These are phyloP conservation scores for Garcileccinum viscosum DNA, from an alignment of 1,284 basidiomycete genomes.

Conservation along the genomic window DNA sequence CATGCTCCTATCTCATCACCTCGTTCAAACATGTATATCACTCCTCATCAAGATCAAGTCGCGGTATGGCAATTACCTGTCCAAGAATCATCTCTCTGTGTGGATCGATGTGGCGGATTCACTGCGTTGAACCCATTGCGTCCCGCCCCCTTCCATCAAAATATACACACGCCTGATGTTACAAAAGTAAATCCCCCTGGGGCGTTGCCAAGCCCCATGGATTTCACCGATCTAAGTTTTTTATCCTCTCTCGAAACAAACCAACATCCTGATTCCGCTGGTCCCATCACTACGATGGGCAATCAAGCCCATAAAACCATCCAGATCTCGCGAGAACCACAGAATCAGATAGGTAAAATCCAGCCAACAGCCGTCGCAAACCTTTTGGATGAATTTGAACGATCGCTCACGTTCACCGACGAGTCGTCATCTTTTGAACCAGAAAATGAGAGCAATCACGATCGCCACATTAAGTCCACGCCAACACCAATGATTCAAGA, in stretches of 20 bases:
- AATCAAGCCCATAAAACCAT: constrained; percentile 1
- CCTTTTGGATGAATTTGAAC: constrained; percentile 18
- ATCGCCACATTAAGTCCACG: neutral
- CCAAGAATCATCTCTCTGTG: constrained; percentile 3
- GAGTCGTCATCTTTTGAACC: neutral
- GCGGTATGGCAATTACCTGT: constrained; percentile 2
- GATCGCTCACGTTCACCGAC: constrained; percentile 6
- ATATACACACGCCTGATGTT: neutral
- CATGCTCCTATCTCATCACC: constrained; percentile 1
- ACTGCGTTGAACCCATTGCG: neutral
- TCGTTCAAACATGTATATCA: neutral
- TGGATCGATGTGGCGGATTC: neutral
- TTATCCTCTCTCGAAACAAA: neutral
- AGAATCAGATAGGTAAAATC: neutral
- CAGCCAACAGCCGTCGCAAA: neutral
- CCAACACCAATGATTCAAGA: neutral
- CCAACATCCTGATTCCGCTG: neutral
- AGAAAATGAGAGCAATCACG: neutral
- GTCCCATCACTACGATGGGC: neutral
- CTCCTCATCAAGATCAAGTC: neutral
- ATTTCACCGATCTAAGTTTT: neutral
- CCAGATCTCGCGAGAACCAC: neutral
- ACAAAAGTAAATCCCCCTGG: neutral
- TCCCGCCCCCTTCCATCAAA: neutral
- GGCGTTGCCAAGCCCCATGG: neutral